Percentiles rank a stretch among this genome's conserved stretches.
phyloP scores from a whole-genome alignment of 2,329 filamentous ascomycete species.

The Cladophialophora bantiana region DNA sequence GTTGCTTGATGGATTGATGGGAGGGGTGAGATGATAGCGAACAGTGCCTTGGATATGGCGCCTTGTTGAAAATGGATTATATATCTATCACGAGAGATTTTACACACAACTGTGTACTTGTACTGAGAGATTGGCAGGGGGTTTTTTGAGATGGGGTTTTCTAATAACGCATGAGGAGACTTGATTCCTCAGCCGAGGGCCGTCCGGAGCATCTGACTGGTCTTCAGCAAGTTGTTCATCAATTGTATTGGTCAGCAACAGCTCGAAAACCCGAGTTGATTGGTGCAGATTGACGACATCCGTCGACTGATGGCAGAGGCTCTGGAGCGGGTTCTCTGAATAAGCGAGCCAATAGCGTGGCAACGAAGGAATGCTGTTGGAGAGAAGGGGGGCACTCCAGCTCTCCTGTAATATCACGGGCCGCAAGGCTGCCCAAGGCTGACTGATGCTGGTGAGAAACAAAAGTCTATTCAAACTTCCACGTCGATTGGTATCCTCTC shows the following conservation, averaged over 20 bases:
- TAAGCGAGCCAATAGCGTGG: constrained; percentile 3
- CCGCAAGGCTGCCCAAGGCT: constrained; percentile 1
- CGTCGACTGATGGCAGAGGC: neutral
- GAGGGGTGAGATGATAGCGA: too few relatives aligned
- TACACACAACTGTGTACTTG: neutral
- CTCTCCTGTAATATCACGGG: neutral
- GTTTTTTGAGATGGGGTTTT: constrained; percentile 3
- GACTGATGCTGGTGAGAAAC: neutral
- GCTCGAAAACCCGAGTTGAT: neutral
- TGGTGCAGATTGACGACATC: constrained; percentile 10
- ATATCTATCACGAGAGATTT: neutral
- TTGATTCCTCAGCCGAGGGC: too few relatives aligned
- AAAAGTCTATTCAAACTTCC: constrained; percentile 9
- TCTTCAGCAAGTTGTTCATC: neutral
- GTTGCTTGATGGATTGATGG: too few relatives aligned
- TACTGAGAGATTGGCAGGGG: neutral
- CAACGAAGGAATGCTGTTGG: neutral
- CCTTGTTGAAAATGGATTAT: constrained; percentile 5
- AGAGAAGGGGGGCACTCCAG: neutral
- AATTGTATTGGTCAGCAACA: constrained; percentile 16
- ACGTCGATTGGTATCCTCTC: neutral
- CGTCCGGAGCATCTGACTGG: neutral
- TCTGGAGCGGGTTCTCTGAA: neutral
- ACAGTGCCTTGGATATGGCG: neutral
- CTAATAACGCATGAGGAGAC: neutral